A percentile compares a stretch with the other conserved stretches of the same genome.
These are phyloP conservation scores for Ceratobasidium sp. DNA, from an alignment of 1,284 basidiomycete genomes.

Conservation along the genomic window DNA sequence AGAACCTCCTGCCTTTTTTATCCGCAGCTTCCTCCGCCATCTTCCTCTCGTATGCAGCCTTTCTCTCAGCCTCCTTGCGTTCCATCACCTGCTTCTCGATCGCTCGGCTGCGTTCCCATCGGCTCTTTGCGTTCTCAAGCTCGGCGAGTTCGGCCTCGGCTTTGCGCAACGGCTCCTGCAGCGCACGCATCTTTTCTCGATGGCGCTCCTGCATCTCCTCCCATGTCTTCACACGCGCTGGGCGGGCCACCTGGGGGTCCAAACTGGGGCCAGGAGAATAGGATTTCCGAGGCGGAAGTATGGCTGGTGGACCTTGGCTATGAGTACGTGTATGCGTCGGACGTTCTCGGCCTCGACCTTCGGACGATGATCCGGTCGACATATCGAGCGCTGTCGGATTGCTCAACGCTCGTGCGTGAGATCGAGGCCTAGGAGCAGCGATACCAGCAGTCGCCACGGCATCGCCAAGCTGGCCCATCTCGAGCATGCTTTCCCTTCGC, in stretches of 20 bases:
- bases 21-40: constrained; percentile 6
- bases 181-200: constrained; percentile 73
- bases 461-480: constrained; percentile 48
- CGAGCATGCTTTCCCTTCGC: constrained; percentile 65
- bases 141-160: constrained; percentile 74
- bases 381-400: constrained; percentile 2
- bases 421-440: background rate
- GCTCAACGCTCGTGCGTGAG: constrained; percentile 12
- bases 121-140: constrained; percentile 67
- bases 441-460: background rate
- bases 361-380: background rate
- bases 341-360: constrained; percentile 8
- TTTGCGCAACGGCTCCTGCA: constrained; percentile 76
- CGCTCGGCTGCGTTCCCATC: constrained; percentile 77
- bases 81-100: constrained; percentile 72
- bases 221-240: constrained; percentile 60
- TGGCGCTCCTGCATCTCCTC: constrained; percentile 84
- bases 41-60: constrained; percentile 58
- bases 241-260: constrained; percentile 52
- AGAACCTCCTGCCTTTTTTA: background rate
- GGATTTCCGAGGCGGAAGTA: constrained; percentile 63
- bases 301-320: constrained; percentile 56
- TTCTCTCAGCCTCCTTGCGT: constrained; percentile 73
- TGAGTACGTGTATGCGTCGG: constrained; percentile 64
- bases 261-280: background rate